Evolutionary conservation across 192 early-diverging fungal species (phyloP).

Genomic region (Gonapodya prolifera): DNA sequence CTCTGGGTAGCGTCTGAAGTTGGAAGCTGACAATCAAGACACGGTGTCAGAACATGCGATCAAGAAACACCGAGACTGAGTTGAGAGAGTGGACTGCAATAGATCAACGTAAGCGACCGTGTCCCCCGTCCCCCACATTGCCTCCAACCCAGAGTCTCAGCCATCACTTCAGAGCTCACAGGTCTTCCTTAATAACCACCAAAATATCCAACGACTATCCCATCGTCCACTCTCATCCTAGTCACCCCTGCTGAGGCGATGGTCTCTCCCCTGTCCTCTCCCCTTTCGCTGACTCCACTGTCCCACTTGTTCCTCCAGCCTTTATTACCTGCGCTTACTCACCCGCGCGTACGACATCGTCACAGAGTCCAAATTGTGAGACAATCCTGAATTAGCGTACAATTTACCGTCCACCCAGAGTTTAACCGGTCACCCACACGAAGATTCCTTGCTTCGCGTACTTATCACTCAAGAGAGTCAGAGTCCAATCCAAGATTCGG

Average conservation of each 20-base stretch:
- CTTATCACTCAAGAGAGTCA: too few species aligned
- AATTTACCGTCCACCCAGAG: too few species aligned
- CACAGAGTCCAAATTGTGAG: too few species aligned
- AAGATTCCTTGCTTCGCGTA: too few species aligned
- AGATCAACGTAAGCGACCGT: background rate
- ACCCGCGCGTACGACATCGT: too few species aligned
- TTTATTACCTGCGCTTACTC: too few species aligned
- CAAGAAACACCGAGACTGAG: background rate
- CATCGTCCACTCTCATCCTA: background rate
- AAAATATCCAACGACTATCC: too few species aligned
- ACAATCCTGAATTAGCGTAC: too few species aligned
- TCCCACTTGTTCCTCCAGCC: background rate
- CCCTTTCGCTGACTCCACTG: background rate
- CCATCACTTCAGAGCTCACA: too few species aligned
- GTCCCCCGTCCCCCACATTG: background rate
- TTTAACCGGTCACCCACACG: too few species aligned
- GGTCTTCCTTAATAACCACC: too few species aligned
- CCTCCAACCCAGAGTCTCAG: background rate
- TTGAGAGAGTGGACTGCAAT: background rate
- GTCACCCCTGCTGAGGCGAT: background rate
- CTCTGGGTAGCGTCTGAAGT: background rate
- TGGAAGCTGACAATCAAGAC: too few species aligned
- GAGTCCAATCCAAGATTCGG: background rate
- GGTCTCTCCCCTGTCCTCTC: background rate
- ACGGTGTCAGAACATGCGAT: background rate